These are phyloP conservation scores for Senecio squalidus DNA, from an alignment of 140 eudicot genomes.

Conservation along the genomic window DNA sequence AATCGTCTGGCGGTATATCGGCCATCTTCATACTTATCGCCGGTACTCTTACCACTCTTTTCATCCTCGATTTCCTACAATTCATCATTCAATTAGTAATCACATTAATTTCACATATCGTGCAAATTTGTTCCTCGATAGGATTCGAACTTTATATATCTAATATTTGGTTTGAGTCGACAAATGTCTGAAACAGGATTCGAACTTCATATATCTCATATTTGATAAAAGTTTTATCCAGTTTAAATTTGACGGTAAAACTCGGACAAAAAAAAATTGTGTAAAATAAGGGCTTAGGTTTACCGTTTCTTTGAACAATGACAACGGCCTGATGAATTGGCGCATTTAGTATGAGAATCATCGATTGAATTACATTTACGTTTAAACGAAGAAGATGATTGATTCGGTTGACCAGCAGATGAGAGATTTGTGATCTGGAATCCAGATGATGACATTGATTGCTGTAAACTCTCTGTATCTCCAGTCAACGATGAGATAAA, in stretches of 20 bases:
- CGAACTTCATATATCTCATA: no score
- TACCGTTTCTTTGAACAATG: conserved; percentile 94
- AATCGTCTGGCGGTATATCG: conserved; percentile 96
- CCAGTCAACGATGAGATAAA: conserved; percentile 69
- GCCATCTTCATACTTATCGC: conserved; percentile 97
- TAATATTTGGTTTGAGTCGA: no score
- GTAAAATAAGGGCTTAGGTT: no score
- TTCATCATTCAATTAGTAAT: not conserved
- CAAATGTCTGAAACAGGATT: no score
- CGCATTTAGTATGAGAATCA: conserved; percentile 59
- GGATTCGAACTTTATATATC: no score
- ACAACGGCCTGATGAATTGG: conserved; percentile 71
- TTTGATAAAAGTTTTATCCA: no score
- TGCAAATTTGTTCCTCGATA: no score
- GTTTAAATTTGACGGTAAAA: no score
- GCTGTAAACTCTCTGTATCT: conserved; percentile 64
- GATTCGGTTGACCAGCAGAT: conserved; percentile 66
- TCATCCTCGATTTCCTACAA: conserved; percentile 79
- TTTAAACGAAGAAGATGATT: conserved; percentile 68
- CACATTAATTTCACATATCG: no score
- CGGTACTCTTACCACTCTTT: conserved; percentile 67
- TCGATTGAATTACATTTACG: conserved; percentile 90
- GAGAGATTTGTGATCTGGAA: conserved; percentile 79
- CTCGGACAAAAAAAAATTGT: no score
- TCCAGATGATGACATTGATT: conserved; percentile 80